Evolutionary conservation across 805 yeast genomes (phyloP).

Genomic region (Lachancea lanzarotensis): DNA sequence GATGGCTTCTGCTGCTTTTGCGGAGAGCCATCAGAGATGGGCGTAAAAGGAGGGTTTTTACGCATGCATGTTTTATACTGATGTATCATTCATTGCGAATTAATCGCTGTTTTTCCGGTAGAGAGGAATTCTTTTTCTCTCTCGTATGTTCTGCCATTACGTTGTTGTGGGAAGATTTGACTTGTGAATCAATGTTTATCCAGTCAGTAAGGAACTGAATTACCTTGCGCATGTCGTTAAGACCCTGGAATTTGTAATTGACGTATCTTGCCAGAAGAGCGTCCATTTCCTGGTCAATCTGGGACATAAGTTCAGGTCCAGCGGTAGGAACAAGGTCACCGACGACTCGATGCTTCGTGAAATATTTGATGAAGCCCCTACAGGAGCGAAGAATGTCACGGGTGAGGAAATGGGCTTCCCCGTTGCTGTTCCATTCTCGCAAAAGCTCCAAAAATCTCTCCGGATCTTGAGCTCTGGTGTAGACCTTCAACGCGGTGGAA

Average conservation of each 20-base stretch:
- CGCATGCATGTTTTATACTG: constrained; percentile 5
- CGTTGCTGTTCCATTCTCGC: constrained; percentile 24
- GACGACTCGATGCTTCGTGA: constrained; percentile 9
- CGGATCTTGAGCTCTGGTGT: constrained; percentile 13
- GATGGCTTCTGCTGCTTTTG: not conserved
- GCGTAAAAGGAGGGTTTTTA: not conserved
- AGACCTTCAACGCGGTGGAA: constrained; percentile 14
- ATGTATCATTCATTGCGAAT: not conserved
- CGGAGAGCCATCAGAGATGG: not conserved
- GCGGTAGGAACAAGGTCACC: not conserved
- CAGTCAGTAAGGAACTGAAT: constrained; percentile 17
- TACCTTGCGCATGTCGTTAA: constrained; percentile 16
- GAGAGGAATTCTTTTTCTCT: too few relatives aligned
- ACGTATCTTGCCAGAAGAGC: constrained; percentile 16
- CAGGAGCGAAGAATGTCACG: constrained; percentile 20
- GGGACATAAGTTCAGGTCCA: constrained; percentile 2
- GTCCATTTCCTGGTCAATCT: constrained; percentile 14
- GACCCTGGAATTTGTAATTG: constrained; percentile 19
- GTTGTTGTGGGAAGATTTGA: not conserved
- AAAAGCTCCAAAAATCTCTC: constrained; percentile 12
- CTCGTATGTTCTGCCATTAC: too few relatives aligned
- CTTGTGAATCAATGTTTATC: constrained; percentile 15
- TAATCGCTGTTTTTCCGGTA: not conserved
- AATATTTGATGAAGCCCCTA: constrained; percentile 18
- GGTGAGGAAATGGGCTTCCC: constrained; percentile 14